Conservation (phyloP, 2,329 filamentous ascomycete species). For the Aphanocladium album region DNA sequence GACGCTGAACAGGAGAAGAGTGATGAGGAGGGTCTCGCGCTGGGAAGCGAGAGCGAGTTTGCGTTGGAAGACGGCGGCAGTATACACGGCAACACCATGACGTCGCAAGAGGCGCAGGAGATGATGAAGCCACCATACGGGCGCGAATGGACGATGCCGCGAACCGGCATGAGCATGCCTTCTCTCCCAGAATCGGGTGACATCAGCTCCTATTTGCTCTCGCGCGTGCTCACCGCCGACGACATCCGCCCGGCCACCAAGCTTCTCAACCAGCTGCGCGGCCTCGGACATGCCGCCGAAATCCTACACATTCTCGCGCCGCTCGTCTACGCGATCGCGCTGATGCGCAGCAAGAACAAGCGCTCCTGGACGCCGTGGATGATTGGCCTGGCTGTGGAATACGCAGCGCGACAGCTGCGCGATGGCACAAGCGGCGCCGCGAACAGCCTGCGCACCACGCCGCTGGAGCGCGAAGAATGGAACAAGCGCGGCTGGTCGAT, state of each 20-base stretch:
- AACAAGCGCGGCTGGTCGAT: constrained; percentile 82
- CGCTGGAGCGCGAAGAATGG: constrained; percentile 86
- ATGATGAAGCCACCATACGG: constrained; percentile 34
- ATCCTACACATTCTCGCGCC: constrained; percentile 88
- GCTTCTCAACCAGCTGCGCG: constrained; percentile 77
- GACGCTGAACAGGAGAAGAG: constrained; percentile 40
- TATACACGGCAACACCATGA: constrained; percentile 18
- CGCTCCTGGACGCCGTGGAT: constrained; percentile 91
- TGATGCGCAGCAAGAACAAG: constrained; percentile 67
- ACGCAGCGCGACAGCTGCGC: constrained; percentile 77
- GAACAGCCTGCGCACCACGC: constrained; percentile 68
- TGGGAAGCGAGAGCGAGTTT: constrained; percentile 36
- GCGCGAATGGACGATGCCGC: constrained; percentile 84
- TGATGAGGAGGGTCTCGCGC: constrained; percentile 32
- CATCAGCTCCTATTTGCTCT: constrained; percentile 80
- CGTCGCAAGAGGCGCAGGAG: constrained; percentile 21
- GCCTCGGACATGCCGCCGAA: constrained; percentile 71
- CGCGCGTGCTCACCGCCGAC: constrained; percentile 88
- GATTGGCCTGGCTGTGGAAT: constrained; percentile 77
- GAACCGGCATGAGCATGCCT: constrained; percentile 81
- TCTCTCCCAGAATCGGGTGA: constrained; percentile 75
- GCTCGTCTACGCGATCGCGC: constrained; percentile 76
- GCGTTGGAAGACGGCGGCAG: constrained; percentile 30
- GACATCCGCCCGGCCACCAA: constrained; percentile 90
- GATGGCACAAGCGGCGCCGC: constrained; percentile 59